Conservation (phyloP, 805 yeast genomes). For the Pichia phayaonensis region DNA sequence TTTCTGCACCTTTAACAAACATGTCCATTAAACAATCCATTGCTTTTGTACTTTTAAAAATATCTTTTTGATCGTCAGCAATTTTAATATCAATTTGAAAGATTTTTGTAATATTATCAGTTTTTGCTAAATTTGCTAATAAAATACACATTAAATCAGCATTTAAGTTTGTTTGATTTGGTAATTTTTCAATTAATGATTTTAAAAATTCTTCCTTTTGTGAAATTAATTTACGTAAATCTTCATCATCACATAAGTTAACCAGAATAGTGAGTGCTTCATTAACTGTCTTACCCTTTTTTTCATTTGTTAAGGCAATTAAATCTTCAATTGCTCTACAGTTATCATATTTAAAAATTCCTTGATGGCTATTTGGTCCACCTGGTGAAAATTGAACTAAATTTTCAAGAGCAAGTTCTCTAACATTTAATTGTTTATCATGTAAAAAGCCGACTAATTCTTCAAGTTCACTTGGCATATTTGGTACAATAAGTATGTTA, state of each 20-base stretch:
- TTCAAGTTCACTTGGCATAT: constrained; percentile 15
- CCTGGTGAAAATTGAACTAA: constrained; percentile 72
- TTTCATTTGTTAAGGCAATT: constrained; percentile 48
- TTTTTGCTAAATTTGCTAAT: constrained; percentile 79
- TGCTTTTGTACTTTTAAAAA: constrained; percentile 50
- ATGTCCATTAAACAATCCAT: constrained; percentile 83
- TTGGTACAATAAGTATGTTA: background rate
- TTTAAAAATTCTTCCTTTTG: constrained; percentile 52
- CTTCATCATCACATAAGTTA: constrained; percentile 67
- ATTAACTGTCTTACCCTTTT: constrained; percentile 46
- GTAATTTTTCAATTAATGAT: constrained; percentile 41
- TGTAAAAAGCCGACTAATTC: constrained; percentile 72
- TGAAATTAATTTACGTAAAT: constrained; percentile 57
- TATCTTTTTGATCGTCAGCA: constrained; percentile 29
- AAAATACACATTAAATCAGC: constrained; percentile 81
- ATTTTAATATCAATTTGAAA: constrained; percentile 33
- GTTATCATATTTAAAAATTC: constrained; percentile 62
- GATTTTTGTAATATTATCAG: constrained; percentile 50
- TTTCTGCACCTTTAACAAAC: constrained; percentile 76
- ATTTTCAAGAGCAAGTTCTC: constrained; percentile 78
- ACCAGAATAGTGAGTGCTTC: constrained; percentile 74
- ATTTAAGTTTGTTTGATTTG: constrained; percentile 50
- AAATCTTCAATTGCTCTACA: constrained; percentile 67
- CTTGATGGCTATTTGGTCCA: constrained; percentile 47
- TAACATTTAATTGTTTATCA: constrained; percentile 69